These are phyloP conservation scores for Backusella parvicylindrica DNA, from an alignment of 192 early-diverging fungal genomes.

Conservation along the genomic window DNA sequence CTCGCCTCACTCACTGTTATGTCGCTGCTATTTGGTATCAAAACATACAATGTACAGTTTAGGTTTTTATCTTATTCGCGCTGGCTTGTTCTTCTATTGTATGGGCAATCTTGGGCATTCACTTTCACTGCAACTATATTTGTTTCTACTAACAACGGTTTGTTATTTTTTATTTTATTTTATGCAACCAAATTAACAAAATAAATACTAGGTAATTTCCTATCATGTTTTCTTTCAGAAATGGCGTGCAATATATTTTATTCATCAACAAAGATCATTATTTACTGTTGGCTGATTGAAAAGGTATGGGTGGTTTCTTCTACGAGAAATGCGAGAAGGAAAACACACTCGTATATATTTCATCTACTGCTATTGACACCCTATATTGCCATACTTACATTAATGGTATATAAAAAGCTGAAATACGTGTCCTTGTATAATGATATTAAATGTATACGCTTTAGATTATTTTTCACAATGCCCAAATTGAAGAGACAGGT, in stretches of 20 bases:
- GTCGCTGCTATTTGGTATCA: conserved; percentile 18
- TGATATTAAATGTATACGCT: background rate
- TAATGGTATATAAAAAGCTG: background rate
- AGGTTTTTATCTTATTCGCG: conserved; percentile 28
- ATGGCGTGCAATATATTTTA: conserved; percentile 44
- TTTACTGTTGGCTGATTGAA: conserved; percentile 33
- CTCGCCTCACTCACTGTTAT: conserved; percentile 11
- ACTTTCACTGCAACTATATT: conserved; percentile 34
- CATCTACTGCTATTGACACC: conserved; percentile 25
- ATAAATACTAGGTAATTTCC: conserved; percentile 8
- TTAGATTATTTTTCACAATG: background rate
- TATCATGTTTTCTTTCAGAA: conserved; percentile 34
- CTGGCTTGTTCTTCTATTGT: conserved; percentile 33
- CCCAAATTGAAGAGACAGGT: background rate
- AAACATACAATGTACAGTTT: conserved; percentile 19
- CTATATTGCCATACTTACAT: conserved; percentile 19
- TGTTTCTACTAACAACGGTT: conserved; percentile 39
- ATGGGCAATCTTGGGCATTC: conserved; percentile 42
- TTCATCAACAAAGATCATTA: conserved; percentile 36
- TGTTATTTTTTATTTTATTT: background rate
- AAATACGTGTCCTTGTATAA: background rate
- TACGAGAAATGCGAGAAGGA: conserved; percentile 13
- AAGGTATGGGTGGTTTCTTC: conserved; percentile 32
- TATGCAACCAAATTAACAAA: too few species aligned
- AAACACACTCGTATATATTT: conserved; percentile 25